A percentile compares a stretch with the other conserved stretches of the same genome.
Evolutionary conservation across 2,329 filamentous ascomycete species (phyloP).

Genomic region (Aspergillus jensenii): DNA sequence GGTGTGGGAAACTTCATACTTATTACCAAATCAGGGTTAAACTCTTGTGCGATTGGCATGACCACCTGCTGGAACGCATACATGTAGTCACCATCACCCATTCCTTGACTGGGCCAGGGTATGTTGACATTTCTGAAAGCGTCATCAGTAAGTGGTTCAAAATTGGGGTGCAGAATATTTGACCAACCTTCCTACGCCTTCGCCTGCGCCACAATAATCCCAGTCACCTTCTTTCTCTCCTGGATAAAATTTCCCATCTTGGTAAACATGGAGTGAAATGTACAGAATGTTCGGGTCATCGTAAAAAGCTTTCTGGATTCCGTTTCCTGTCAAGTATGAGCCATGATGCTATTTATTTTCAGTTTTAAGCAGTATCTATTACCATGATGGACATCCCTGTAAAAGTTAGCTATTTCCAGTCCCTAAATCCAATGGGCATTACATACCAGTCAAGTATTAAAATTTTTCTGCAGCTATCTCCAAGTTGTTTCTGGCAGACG

Average conservation of each 20-base stretch:
- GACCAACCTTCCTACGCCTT: conserved; percentile 56
- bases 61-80: conserved; percentile 94
- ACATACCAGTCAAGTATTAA: conserved; percentile 92
- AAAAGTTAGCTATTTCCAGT: conserved; percentile 19
- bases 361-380: conserved; percentile 13
- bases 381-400: conserved; percentile 67
- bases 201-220: conserved; percentile 58
- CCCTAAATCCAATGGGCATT: background rate
- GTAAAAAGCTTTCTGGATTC: conserved; percentile 95
- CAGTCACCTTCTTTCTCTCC: conserved; percentile 58
- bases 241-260: conserved; percentile 83
- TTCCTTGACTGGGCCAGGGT: conserved; percentile 67
- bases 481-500: conserved; percentile 79
- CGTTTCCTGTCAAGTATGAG: conserved; percentile 65
- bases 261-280: conserved; percentile 89
- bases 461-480: conserved; percentile 79
- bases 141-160: conserved; percentile 11
- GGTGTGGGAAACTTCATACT: conserved; percentile 34
- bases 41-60: conserved; percentile 94
- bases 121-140: conserved; percentile 62
- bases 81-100: conserved; percentile 97
- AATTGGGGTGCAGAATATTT: background rate
- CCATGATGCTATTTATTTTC: background rate
- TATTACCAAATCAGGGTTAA: conserved; percentile 90
- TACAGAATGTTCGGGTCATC: conserved; percentile 92